These are phyloP conservation scores for Hymenoscyphus fraxineus DNA, from an alignment of 2,329 filamentous ascomycete species.

Conservation along the genomic window DNA sequence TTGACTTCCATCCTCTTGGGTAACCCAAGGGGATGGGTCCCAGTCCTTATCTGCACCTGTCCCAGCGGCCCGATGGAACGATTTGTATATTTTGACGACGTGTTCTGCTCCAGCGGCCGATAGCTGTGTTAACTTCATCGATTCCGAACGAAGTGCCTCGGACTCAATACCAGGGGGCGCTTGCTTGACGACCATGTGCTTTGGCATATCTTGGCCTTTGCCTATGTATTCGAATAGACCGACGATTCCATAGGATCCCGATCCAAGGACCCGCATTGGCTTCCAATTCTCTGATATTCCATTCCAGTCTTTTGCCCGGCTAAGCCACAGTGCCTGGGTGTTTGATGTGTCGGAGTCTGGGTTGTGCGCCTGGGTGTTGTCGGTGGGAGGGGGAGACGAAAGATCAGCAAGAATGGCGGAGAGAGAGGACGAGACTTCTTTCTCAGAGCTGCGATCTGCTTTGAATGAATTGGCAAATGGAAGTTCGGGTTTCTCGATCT, in stretches of 20 bases:
- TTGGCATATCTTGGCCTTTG: not conserved
- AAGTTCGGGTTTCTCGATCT: not conserved
- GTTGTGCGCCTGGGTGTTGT: not conserved
- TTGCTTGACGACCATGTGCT: not conserved
- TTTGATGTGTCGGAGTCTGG: not conserved
- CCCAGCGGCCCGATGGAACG: not conserved
- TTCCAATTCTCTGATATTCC: not conserved
- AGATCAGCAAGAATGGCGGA: not conserved
- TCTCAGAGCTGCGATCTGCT: not conserved
- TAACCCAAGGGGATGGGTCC: not conserved
- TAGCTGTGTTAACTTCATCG: not conserved
- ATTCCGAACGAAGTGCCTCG: not conserved
- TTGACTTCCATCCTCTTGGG: not conserved
- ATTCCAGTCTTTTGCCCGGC: not conserved
- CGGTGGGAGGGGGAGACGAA: not conserved
- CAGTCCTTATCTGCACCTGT: not conserved
- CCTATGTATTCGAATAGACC: not conserved
- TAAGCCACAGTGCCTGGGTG: not conserved
- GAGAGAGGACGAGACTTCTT: not conserved
- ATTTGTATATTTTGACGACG: not conserved
- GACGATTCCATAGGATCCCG: not conserved
- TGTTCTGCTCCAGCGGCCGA: not conserved
- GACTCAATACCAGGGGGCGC: not conserved
- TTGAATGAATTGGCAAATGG: not conserved
- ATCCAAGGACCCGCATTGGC: not conserved